These are phyloP conservation scores for Colletotrichum chlorophyti DNA, from an alignment of 2,329 filamentous ascomycete genomes.

Conservation along the genomic window DNA sequence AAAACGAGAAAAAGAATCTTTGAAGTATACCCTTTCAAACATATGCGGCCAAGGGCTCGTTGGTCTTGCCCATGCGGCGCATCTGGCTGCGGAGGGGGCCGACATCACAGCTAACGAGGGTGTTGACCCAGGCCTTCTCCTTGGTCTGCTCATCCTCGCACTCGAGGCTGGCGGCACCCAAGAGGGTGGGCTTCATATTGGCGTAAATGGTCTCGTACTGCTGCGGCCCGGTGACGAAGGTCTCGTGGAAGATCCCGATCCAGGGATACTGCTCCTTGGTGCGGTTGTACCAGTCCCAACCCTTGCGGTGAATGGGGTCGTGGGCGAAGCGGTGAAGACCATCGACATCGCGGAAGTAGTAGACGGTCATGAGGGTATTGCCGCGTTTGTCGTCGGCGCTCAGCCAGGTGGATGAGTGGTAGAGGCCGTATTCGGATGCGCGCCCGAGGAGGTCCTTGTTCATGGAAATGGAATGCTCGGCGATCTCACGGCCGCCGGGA, in stretches of 20 bases:
- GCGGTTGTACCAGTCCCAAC: slow-evolving; percentile 54
- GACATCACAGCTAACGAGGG: slow-evolving; percentile 41
- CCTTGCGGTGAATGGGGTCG: slow-evolving; percentile 51
- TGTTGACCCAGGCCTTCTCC: slow-evolving; percentile 39
- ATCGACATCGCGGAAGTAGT: slow-evolving; percentile 58
- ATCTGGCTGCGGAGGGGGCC: slow-evolving; percentile 42
- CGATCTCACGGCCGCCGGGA: slow-evolving; percentile 49
- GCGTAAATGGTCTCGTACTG: slow-evolving; percentile 60
- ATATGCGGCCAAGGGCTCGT: slow-evolving; percentile 28
- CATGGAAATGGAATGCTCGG: slow-evolving; percentile 50
- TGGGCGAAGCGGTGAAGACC: slow-evolving; percentile 60
- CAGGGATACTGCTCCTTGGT: slow-evolving; percentile 43
- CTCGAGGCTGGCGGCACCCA: slow-evolving; percentile 39
- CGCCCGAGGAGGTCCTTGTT: slow-evolving; percentile 40
- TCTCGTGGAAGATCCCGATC: slow-evolving; percentile 62
- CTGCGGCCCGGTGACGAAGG: slow-evolving; percentile 50
- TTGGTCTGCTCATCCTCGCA: slow-evolving; percentile 31
- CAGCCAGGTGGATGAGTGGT: slow-evolving; percentile 50
- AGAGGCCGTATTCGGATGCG: slow-evolving; percentile 52
- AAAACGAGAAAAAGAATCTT: neutral
- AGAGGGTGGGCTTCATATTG: slow-evolving; percentile 46
- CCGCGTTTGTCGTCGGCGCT: slow-evolving; percentile 43
- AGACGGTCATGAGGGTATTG: slow-evolving; percentile 48
- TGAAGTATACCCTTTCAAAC: slow-evolving; percentile 12
- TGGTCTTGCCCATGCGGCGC: slow-evolving; percentile 35